Percentiles rank a stretch among this genome's conserved stretches.
phyloP scores from a whole-genome alignment of 768 basidiomycete genomes.

The Mycena rosella region DNA sequence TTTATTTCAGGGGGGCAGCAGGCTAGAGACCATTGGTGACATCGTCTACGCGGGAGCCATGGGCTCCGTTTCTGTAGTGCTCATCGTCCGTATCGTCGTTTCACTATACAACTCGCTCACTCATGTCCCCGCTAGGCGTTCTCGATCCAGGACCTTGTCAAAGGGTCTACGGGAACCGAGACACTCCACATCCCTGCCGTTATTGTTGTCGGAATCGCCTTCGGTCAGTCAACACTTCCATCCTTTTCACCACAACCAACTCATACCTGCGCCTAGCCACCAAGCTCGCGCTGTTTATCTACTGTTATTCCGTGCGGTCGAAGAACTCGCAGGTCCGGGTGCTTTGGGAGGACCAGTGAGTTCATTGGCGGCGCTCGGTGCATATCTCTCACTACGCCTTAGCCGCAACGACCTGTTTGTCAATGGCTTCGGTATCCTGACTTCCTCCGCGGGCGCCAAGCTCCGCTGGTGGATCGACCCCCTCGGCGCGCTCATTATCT shows the following conservation, averaged over 20 bases:
- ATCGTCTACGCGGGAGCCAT: constrained; percentile 58
- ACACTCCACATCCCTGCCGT: constrained; percentile 66
- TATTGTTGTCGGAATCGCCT: constrained; percentile 66
- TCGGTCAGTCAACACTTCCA: constrained; percentile 49
- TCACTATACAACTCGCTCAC: no score
- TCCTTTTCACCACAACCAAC: not conserved
- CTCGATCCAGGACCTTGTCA: constrained; percentile 50
- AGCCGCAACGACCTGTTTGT: constrained; percentile 58
- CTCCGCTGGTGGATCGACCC: constrained; percentile 64
- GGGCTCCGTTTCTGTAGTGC: constrained; percentile 31
- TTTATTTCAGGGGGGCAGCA: constrained; percentile 52
- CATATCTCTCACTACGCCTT: not conserved
- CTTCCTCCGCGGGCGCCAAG: constrained; percentile 60
- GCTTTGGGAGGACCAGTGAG: constrained; percentile 66
- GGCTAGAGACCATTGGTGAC: constrained; percentile 68
- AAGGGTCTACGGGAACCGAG: not conserved
- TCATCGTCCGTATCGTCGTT: constrained; percentile 52
- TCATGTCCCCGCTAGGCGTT: constrained; percentile 21
- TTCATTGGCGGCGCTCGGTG: not conserved
- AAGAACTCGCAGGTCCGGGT: constrained; percentile 69
- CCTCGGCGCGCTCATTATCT: constrained; percentile 58
- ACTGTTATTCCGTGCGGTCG: constrained; percentile 64
- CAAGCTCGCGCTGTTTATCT: constrained; percentile 71
- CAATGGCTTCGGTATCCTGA: constrained; percentile 60
- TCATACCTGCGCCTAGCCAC: constrained; percentile 44